Evolutionary conservation across 208 protist species (phyloP).

Genomic region (Angomonas deanei): DNA sequence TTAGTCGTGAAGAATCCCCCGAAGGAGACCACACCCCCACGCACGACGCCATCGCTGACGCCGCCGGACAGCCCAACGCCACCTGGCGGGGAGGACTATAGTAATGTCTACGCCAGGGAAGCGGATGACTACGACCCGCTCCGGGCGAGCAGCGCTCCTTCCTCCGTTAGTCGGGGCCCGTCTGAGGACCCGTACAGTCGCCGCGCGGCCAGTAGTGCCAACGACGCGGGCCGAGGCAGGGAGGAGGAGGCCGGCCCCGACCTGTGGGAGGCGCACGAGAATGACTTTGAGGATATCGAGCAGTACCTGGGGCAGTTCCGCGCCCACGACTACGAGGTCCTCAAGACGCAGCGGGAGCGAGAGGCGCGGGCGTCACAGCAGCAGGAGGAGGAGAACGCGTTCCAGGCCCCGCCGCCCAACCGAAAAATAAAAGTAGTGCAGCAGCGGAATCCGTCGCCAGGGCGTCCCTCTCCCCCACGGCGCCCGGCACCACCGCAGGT

Average conservation of each 20-base stretch:
- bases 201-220: conserved; percentile 3
- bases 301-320: conserved; percentile 74
- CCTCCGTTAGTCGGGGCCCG: not conserved
- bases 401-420: not conserved
- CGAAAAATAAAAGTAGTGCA: too few relatives aligned
- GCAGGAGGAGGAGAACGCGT: conserved; percentile 5
- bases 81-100: not conserved
- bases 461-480: not conserved
- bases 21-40: not conserved
- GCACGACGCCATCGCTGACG: conserved; percentile 4
- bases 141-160: not conserved
- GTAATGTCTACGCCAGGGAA: not conserved
- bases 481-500: not conserved
- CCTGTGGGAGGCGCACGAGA: conserved; percentile 7
- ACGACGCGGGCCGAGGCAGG: not conserved
- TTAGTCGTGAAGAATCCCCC: not conserved
- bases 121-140: not conserved
- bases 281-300: conserved; percentile 61
- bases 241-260: conserved; percentile 3
- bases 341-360: conserved; percentile 40
- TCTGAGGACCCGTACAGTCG: not conserved
- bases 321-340: conserved; percentile 41
- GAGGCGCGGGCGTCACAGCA: too few relatives aligned
- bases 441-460: conserved; percentile 3
- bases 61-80: not conserved